Percentiles rank a stretch among this genome's conserved stretches.
phyloP scores from a whole-genome alignment of 2,329 filamentous ascomycete species.

The Amauroascus verrucosus region DNA sequence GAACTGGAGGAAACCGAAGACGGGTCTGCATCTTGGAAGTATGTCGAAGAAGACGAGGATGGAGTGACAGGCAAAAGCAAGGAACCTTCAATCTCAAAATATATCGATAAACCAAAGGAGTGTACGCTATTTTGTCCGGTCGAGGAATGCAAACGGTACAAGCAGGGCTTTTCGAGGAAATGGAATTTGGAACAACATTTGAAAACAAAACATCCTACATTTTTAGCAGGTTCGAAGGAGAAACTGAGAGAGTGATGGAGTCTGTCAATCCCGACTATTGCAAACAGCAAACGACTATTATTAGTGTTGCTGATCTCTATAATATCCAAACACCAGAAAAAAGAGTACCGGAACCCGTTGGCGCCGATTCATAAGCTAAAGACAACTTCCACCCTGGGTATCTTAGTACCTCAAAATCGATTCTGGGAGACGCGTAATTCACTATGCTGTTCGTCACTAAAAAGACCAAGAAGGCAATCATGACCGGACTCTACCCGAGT shows the following conservation, averaged over 20 bases:
- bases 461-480: background rate
- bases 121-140: conserved; percentile 27
- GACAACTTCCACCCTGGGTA: background rate
- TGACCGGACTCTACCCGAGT: background rate
- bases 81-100: background rate
- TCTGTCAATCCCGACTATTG: too few species aligned
- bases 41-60: conserved; percentile 22
- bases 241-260: background rate
- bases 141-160: conserved; percentile 22
- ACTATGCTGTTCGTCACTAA: too few species aligned
- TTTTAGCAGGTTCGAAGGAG: background rate
- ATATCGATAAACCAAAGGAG: conserved; percentile 11
- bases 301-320: background rate
- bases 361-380: background rate
- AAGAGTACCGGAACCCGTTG: background rate
- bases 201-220: conserved; percentile 23
- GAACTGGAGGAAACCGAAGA: conserved; percentile 18
- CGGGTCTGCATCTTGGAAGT: conserved; percentile 19
- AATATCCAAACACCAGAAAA: background rate
- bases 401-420: background rate
- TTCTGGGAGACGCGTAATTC: too few species aligned
- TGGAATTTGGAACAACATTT: conserved; percentile 33
- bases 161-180: conserved; percentile 26
- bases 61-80: conserved; percentile 10
- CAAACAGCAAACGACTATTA: too few species aligned